Percentiles rank a stretch among this genome's conserved stretches.
Conservation (phyloP, 202 grass and related monocot species). For the Sporobolus alterniflorus region DNA sequence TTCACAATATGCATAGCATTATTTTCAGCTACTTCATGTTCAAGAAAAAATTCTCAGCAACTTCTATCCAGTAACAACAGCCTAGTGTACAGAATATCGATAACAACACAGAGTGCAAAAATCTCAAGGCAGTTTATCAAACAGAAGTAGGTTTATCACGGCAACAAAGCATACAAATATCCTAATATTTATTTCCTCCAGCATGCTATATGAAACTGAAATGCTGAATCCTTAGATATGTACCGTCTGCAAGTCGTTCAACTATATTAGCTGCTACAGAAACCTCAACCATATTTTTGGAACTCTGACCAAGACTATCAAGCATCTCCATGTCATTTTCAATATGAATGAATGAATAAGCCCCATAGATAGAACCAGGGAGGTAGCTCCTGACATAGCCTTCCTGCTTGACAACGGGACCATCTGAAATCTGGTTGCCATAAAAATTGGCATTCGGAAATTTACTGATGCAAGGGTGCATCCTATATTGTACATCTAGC, state of each 20-base stretch:
- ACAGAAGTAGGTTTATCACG: conserved; percentile 4
- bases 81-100: background rate
- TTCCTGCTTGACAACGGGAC: conserved; percentile 57
- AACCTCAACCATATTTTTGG: conserved; percentile 82
- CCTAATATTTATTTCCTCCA: conserved; percentile 23
- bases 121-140: conserved; percentile 5
- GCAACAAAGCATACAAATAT: background rate
- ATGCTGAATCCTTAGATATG: background rate
- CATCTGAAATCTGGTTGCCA: conserved; percentile 51
- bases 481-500: conserved; percentile 86
- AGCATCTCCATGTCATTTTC: conserved; percentile 64
- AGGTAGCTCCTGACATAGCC: conserved; percentile 57
- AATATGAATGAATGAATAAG: conserved; percentile 93
- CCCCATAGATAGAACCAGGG: conserved; percentile 56
- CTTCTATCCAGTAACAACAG: conserved; percentile 2
- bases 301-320: conserved; percentile 64
- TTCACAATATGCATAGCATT: background rate
- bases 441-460: conserved; percentile 91
- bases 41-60: background rate
- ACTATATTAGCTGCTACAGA: conserved; percentile 65
- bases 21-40: background rate
- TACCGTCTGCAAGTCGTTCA: conserved; percentile 61
- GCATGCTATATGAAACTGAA: conserved; percentile 12
- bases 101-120: background rate
- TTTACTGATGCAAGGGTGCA: conserved; percentile 84